phyloP scores from a whole-genome alignment of 306 rosid genomes.

The Pterocarpus macrocarpus region DNA sequence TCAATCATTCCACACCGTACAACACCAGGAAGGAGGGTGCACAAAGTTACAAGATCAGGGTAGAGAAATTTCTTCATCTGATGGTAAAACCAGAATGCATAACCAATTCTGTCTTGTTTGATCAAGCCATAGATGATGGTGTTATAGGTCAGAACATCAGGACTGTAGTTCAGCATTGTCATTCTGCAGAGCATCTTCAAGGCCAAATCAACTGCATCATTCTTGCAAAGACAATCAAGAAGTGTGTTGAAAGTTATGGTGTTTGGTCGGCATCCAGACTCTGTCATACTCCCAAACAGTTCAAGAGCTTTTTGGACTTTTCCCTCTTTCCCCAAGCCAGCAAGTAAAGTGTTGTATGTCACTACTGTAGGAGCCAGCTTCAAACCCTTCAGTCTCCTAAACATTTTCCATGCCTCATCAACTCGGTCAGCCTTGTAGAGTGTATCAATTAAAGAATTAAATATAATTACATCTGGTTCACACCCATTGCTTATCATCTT shows the following conservation, averaged over 20 bases:
- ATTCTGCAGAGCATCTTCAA: conserved; percentile 74
- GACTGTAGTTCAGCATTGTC: conserved; percentile 75
- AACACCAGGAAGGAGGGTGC: conserved; percentile 87
- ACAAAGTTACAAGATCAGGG: conserved; percentile 88
- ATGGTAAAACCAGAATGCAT: conserved; percentile 95
- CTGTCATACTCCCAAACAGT: conserved; percentile 76
- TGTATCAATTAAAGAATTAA: conserved; percentile 82
- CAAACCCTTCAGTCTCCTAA: conserved; percentile 82
- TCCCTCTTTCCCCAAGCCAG: conserved; percentile 88
- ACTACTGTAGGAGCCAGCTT: conserved; percentile 88
- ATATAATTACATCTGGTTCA: conserved; percentile 83
- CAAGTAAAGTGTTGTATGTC: conserved; percentile 88
- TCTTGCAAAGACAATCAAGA: conserved; percentile 91
- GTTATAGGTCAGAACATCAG: conserved; percentile 91
- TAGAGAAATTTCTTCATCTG: conserved; percentile 88
- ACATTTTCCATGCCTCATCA: conserved; percentile 91
- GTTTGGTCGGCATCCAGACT: conserved; percentile 84
- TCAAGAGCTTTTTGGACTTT: conserved; percentile 65
- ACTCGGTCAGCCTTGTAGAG: conserved; percentile 90
- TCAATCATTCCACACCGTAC: conserved; percentile 65
- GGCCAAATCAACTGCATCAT: conserved; percentile 79
- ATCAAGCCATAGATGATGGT: conserved; percentile 81
- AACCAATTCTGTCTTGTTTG: conserved; percentile 65
- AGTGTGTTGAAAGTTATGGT: conserved; percentile 81
- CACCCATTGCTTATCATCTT: conserved; percentile 80